Evolutionary conservation across 1,284 basidiomycete genomes (phyloP), one percentile per base, ranked within the genome.

Genomic region (Hymenochaete sp.): DNA sequence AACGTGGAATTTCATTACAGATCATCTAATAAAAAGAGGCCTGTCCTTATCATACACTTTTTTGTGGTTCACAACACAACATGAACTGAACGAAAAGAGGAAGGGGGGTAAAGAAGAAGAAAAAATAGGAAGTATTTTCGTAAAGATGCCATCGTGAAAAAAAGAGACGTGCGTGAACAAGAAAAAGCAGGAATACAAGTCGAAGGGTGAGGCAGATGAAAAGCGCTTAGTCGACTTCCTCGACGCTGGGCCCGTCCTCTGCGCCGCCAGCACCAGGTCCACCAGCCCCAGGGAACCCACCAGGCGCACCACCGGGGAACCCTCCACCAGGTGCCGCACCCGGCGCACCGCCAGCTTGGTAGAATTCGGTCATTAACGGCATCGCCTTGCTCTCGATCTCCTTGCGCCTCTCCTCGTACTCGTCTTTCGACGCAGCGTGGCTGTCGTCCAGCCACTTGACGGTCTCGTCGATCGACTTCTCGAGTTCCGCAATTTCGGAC

Each of bases 401-500:
- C 77, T 97, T 96, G 67, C 97, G 93, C 70, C 84, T 87, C 62
- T 77, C 77, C 66, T 92, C 86, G 70, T 97, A 95, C 73, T 99
- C 96, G 61, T 95, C 91, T 72, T 92, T 96, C 54, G 82, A 84
- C 9, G 80, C 96, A 66, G 97, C 91, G 60, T 90, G 85, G 38
- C 87, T 86, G 51, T 57, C 67, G 64, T 97, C 95, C 57, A 98
- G 82, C 89, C 89, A 93, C 50, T 72, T 65, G 68, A 97, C 91
- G 51, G 86, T 67, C 52, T 93, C 90, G 60, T 88, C 80, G 65
- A 97, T 84, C 38, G 87, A 79, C 49, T 71, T 61, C 70, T 93
- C 78, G 54, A 98, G 79, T 60, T 90, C 85, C 56, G 74, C 62
- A 77, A 95, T 93, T 82, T 98, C 95, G 36, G 71, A 81, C 26